Evolutionary conservation across 805 yeast species (phyloP), one percentile per base, ranked within the genome.

Genomic region (Vanderwaltozyma verrucispora): DNA sequence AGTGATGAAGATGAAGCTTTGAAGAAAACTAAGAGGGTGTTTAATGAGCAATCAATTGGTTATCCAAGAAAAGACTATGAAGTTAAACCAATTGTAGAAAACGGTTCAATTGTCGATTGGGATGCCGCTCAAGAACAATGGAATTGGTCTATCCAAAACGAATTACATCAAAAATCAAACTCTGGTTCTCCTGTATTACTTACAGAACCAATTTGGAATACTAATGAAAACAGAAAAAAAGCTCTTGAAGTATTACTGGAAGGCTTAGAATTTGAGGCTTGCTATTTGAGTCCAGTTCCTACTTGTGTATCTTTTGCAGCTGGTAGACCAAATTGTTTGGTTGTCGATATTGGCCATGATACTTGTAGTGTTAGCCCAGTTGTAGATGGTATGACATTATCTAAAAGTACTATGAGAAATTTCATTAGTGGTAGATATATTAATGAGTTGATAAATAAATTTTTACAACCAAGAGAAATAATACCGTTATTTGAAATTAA

Each of bases 121-220:
- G 95, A 87, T 43, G 78, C 79, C 0, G 87, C 89, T 1, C 62
- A 73, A 26, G 85, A 74, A 19, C 87, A 86, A 51, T 85, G 84
- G 72, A 62, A 65, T 6, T 71, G 75, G 60, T 69, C 78, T 40
- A 71, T 85, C 45, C 61, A 72, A 16, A 61, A 64, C 16, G 59
- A 63, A 21, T 53, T 83, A 43, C 63, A 66, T 30, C 66, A 80
- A 10, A 71, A 75, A 37, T 48, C 59, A 7, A 48, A 47, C 28
- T 43, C 44, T 12, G 61, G 61, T 7, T 54, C 51, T 16, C 96
- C 96, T 7, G 65, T 85, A 23, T 60, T 88, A 38, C 57, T 86
- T 30, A 87, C 95, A 1, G 96, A 88, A 63, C 88, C 94, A 2
- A 78, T 84, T 11, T 83, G 95, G 95, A 79, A 84, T 42, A 65